Base-by-base conservation (phyloP, 2,329 filamentous ascomycete species). In the Endoconidiophora laricicola region DNA sequence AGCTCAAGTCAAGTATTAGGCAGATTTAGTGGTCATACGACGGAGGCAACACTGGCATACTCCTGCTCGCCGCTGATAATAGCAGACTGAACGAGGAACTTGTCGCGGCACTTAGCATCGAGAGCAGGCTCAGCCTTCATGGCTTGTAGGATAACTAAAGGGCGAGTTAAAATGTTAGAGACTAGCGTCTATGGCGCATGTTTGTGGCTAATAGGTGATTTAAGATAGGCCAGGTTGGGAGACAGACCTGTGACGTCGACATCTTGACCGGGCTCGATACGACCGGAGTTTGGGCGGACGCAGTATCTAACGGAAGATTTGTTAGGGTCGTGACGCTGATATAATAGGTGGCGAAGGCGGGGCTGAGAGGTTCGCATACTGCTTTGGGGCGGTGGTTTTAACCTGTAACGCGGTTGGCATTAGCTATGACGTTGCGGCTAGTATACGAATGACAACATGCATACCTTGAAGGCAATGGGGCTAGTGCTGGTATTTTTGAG, bases 341-440 rank as follows among this genome's bases (percentile, higher is more conserved):
- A 54, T 61, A 18, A 18, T 18, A 52, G 62, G 57, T 53, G 52
- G 57, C 49, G 40, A 39, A 33, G 20, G 6, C n/a, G 42, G 16
- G n/a, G 22, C 7, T 10, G 14, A n/a, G 22, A 38, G 43, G 44
- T 37, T 50, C 23, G 49, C 83, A 62, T 84, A 98, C 90, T 96
- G 91, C 70, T 96, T 96, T 33, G 91, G 91, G 46, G 91, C 91
- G 55, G 91, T 98, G 45, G 91, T 98, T 79, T 98, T 98, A 67
- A 98, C 91, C 87, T 94, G 12, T 37, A 40, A 38, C n/a, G 38
- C 46, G 42, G 24, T 33, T 4, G 10, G 36, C 6, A 33, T 46
- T 52, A 48, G 59, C 65, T 56, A 67, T 62, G 41, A 23, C n/a
- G 20, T 44, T 10, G 16, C 9, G 23, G 26, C 22, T 12, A 24